phyloP scores from a whole-genome alignment of 106 monocot species.

The Cymbidium sinense region DNA sequence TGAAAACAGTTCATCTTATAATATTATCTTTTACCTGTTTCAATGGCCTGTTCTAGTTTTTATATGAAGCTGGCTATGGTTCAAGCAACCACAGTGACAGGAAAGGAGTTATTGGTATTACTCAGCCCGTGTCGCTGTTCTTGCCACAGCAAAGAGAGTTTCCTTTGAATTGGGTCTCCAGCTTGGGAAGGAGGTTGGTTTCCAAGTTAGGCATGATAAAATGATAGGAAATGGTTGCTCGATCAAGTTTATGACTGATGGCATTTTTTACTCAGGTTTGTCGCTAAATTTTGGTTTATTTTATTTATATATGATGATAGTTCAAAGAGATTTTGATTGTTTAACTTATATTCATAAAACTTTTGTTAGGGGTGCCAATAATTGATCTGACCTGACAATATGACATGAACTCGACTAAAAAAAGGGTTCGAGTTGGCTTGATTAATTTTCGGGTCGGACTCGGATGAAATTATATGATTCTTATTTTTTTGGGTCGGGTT shows the following conservation, averaged over 20 bases:
- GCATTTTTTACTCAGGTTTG: slow-evolving; percentile 90
- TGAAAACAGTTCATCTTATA: background rate
- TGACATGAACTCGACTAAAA: no score
- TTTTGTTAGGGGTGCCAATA: no score
- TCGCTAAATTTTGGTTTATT: background rate
- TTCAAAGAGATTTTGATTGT: background rate
- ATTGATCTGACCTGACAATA: no score
- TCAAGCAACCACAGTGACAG: slow-evolving; percentile 34
- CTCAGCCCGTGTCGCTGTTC: slow-evolving; percentile 96
- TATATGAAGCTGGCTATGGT: slow-evolving; percentile 97
- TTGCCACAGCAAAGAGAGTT: slow-evolving; percentile 88
- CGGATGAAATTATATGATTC: no score
- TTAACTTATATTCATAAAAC: background rate
- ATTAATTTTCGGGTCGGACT: no score
- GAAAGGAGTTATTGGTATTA: slow-evolving; percentile 84
- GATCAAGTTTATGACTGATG: slow-evolving; percentile 99
- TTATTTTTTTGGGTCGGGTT: no score
- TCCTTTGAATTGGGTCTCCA: slow-evolving; percentile 70
- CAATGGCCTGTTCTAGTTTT: slow-evolving; percentile 47
- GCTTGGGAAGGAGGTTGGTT: slow-evolving; percentile 85
- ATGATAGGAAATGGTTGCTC: slow-evolving; percentile 66
- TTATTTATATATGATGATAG: background rate
- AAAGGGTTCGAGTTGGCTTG: no score
- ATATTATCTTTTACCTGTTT: background rate
- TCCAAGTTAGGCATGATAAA: slow-evolving; percentile 97